These are phyloP conservation scores for Fusarium newnesense DNA, from an alignment of 2,329 filamentous ascomycete species.

Conservation along the genomic window DNA sequence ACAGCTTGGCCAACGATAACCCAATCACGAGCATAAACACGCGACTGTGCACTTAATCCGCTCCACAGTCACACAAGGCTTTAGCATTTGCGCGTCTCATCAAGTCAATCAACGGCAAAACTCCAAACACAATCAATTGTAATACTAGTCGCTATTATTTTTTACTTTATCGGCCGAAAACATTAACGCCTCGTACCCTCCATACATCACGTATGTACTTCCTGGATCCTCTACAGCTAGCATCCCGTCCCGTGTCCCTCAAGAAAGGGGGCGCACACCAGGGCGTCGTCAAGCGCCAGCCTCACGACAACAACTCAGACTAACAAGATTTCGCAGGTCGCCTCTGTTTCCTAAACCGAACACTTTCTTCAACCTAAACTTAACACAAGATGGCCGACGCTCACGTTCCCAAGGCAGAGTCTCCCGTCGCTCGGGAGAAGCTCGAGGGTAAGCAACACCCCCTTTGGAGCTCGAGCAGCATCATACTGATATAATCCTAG, in stretches of 20 bases:
- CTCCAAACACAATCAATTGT: slow-evolving; percentile 13
- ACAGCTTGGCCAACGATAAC: not conserved
- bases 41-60: slow-evolving; percentile 25
- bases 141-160: slow-evolving; percentile 9
- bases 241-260: slow-evolving; percentile 9
- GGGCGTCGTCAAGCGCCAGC: slow-evolving; percentile 31
- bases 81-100: slow-evolving; percentile 27
- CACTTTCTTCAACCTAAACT: slow-evolving; percentile 7
- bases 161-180: slow-evolving; percentile 12
- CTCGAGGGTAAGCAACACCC: slow-evolving; percentile 70
- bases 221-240: slow-evolving; percentile 1
- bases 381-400: slow-evolving; percentile 51
- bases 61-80: slow-evolving; percentile 36
- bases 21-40: slow-evolving; percentile 35
- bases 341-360: slow-evolving; percentile 25
- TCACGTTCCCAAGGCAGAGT: slow-evolving; percentile 50
- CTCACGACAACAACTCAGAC: slow-evolving; percentile 23
- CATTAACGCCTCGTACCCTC: slow-evolving; percentile 17
- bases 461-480: not conserved
- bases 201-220: slow-evolving; percentile 27
- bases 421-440: slow-evolving; percentile 73
- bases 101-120: slow-evolving; percentile 6
- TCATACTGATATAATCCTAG: slow-evolving; percentile 58
- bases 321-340: slow-evolving; percentile 18
- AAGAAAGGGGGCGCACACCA: slow-evolving; percentile 29